Base-by-base conservation (phyloP, 371 early-diverging fungal genomes). In the Nematocida sp. region DNA sequence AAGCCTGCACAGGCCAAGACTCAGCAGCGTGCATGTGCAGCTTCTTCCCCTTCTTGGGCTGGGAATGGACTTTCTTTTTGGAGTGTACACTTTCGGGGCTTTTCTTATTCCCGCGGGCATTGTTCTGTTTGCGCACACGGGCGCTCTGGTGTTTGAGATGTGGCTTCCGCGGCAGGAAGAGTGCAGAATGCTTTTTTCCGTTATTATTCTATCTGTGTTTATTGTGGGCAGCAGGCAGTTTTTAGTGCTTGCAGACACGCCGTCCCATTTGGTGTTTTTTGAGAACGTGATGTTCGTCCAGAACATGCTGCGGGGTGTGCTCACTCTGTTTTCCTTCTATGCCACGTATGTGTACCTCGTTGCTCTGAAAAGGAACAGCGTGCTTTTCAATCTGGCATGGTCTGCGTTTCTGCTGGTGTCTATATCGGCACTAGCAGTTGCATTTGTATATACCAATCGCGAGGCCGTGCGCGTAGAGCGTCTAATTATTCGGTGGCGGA, bases 1-100 rank as follows among this genome's bases (percentile, higher is more conserved):
- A 11, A 19, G 38, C 21, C 53, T 52, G 8, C 21, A 25, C 34
- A 8, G 11, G 11, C 53, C 29, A 21, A 8, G 53, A 21, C 21
- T 8, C 11, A 21, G 8, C 13, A 23, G 11, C 11, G 53, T 34
- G 17, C 13, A 11, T 8, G 53, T 13, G 25, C 53, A 21, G 25
- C 11, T 21, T 8, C 53, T 64, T 50, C 60, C 64, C 37, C 29
- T 64, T 5, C 17, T 40, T 21, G 64, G 64, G 1, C 57, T 66
- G 66, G 32, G 11, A 25, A 8, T 34, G 32, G 32, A 66, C 25
- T 52, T 52, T 29, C 17, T 52, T 23, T 25, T 52, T 52, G 53
- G 25, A 21, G 53, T 11, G 34, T 52, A 52, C 53, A 11, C 25
- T 52, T 17, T 52, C 17, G 53, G 21, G 11, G 17, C 29, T 17